Percentiles rank a stretch among this genome's conserved stretches.
These are phyloP conservation scores for Paraleonurus japonicus DNA, from an alignment of 257 asterid genomes.

Conservation along the genomic window DNA sequence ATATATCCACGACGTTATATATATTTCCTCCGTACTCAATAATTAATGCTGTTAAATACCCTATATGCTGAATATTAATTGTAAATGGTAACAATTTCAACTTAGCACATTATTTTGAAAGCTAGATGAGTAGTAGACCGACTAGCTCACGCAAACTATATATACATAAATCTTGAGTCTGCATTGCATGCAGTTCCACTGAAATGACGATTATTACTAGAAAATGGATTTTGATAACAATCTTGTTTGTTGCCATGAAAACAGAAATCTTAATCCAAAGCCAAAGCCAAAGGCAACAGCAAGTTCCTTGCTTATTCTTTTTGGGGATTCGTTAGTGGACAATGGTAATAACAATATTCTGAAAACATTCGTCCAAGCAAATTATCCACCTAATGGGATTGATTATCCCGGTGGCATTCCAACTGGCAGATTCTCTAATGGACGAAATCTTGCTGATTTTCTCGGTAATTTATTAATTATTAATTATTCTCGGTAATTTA, in stretches of 20 bases:
- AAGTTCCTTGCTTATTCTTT: constrained; percentile 47
- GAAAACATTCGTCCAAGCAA: constrained; percentile 34
- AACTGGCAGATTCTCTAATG: constrained; percentile 56
- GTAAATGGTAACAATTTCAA: neutral
- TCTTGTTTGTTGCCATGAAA: constrained; percentile 8
- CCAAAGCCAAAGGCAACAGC: constrained; percentile 31
- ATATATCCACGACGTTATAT: too few species aligned
- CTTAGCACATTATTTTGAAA: neutral
- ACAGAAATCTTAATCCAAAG: neutral
- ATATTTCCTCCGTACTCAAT: too few species aligned
- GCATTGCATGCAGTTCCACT: neutral
- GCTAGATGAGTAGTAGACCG: neutral
- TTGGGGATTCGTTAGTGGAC: constrained; percentile 56
- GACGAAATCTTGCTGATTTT: constrained; percentile 35
- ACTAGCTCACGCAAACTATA: neutral
- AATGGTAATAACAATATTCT: constrained; percentile 63
- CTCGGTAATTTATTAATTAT: constrained; percentile 32
- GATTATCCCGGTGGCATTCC: constrained; percentile 45
- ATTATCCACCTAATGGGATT: constrained; percentile 57
- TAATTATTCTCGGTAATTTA: constrained; percentile 38
- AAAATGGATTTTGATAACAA: constrained; percentile 16
- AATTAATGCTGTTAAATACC: neutral
- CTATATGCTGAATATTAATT: neutral
- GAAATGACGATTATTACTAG: neutral
- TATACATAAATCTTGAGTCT: neutral